Percentiles rank a stretch among this genome's conserved stretches.
These are phyloP conservation scores for Zelonia costaricensis DNA, from an alignment of 208 protist genomes.

Conservation along the genomic window DNA sequence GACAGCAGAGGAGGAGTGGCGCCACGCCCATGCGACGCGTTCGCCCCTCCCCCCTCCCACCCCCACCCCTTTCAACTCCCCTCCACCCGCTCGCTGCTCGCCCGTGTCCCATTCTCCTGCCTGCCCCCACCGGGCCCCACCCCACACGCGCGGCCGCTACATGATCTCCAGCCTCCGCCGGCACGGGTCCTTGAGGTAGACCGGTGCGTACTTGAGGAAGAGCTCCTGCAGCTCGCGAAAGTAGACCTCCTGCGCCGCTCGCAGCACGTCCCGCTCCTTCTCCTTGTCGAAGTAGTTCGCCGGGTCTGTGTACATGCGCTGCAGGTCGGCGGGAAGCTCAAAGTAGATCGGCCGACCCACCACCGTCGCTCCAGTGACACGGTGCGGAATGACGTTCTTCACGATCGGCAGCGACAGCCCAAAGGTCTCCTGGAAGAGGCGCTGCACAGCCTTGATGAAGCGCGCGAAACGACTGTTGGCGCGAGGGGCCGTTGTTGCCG, in stretches of 20 bases:
- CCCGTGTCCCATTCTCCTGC: no score
- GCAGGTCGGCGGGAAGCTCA: conserved; percentile 27
- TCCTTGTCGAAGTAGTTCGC: conserved; percentile 30
- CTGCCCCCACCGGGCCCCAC: no score
- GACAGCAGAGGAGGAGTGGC: no score
- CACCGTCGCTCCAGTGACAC: conserved; percentile 40
- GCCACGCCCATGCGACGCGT: no score
- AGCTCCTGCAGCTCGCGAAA: conserved; percentile 38
- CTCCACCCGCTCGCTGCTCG: no score
- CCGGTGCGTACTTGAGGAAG: conserved; percentile 45
- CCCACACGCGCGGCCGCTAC: not conserved
- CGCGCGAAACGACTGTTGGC: not conserved
- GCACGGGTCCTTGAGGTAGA: conserved; percentile 30
- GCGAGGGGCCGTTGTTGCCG: not conserved
- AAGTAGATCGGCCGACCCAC: conserved; percentile 54
- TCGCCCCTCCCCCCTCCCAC: no score
- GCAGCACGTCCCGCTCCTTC: conserved; percentile 28
- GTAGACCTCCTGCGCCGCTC: conserved; percentile 36
- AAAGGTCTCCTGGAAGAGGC: conserved; percentile 44
- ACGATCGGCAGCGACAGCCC: conserved; percentile 59
- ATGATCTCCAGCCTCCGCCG: conserved; percentile 30
- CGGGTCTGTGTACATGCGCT: conserved; percentile 35
- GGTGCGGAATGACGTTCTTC: conserved; percentile 47
- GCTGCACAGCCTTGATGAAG: conserved; percentile 27
- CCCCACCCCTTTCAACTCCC: no score